phyloP scores from a whole-genome alignment of 2,329 filamentous ascomycete genomes.

The Rasamsonia emersonii region DNA sequence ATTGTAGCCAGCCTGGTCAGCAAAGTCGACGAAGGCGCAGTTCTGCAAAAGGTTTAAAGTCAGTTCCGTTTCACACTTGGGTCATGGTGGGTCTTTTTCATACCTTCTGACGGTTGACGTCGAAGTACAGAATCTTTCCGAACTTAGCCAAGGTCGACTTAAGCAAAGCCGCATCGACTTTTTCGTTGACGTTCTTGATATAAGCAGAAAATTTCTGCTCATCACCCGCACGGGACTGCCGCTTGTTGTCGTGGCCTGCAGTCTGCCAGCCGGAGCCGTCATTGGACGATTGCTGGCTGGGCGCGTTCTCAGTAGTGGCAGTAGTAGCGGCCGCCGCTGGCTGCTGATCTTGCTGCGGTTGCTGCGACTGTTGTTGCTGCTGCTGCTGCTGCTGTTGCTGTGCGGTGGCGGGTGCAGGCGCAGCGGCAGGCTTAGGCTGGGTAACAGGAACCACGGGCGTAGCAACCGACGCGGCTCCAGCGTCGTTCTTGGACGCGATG shows the following conservation, averaged over 20 bases:
- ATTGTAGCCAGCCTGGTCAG: slow-evolving; percentile 68
- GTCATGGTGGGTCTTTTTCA: no score
- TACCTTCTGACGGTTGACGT: slow-evolving; percentile 68
- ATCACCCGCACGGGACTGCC: slow-evolving; percentile 63
- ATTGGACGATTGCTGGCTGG: slow-evolving; percentile 73
- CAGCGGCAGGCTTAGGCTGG: slow-evolving; percentile 25
- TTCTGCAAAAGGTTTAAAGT: slow-evolving; percentile 56
- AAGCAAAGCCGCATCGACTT: slow-evolving; percentile 67
- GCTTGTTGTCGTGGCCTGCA: slow-evolving; percentile 68
- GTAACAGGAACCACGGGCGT: slow-evolving; percentile 24
- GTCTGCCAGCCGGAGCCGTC: slow-evolving; percentile 76
- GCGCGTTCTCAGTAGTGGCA: slow-evolving; percentile 38
- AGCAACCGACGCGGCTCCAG: slow-evolving; percentile 26
- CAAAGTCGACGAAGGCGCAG: slow-evolving; percentile 95
- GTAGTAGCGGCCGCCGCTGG: slow-evolving; percentile 30
- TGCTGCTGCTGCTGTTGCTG: slow-evolving; percentile 6
- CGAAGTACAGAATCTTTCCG: slow-evolving; percentile 55
- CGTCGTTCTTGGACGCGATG: slow-evolving; percentile 44
- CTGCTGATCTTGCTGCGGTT: slow-evolving; percentile 23
- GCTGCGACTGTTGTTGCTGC: slow-evolving; percentile 14
- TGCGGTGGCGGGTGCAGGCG: slow-evolving; percentile 20
- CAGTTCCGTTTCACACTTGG: slow-evolving; percentile 7
- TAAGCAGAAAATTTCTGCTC: slow-evolving; percentile 76
- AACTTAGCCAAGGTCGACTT: slow-evolving; percentile 62
- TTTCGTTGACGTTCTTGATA: slow-evolving; percentile 91